Conservation (phyloP, 2,329 filamentous ascomycete genomes). For the Pochonia chlamydosporia region DNA sequence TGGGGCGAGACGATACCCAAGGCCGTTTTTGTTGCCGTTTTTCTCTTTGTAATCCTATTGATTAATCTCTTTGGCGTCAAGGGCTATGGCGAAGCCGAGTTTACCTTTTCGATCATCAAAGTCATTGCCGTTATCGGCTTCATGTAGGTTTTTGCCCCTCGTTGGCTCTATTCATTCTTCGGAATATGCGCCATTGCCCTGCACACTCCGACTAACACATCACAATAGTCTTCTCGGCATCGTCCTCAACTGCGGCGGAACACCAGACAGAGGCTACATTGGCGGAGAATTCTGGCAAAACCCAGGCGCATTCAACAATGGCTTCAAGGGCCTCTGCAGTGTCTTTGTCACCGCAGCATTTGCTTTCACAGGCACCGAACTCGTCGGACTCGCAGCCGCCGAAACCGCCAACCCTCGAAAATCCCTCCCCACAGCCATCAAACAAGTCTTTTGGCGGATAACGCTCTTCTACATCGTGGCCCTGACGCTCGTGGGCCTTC, state of each 20-base stretch:
- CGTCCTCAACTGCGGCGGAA: conserved; percentile 78
- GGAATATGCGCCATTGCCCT: too few species aligned
- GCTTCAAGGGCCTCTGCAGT: conserved; percentile 76
- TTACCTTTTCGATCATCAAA: conserved; percentile 81
- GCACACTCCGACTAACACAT: background rate
- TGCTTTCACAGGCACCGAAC: conserved; percentile 69
- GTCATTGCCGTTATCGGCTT: conserved; percentile 81
- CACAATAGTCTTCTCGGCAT: conserved; percentile 69
- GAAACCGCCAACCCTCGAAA: conserved; percentile 76
- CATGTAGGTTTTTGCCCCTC: conserved; percentile 67
- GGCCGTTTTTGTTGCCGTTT: conserved; percentile 76
- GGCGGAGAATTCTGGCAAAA: conserved; percentile 70
- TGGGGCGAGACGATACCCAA: conserved; percentile 64
- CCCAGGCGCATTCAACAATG: conserved; percentile 80
- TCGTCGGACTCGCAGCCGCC: conserved; percentile 70
- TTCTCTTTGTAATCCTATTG: conserved; percentile 65
- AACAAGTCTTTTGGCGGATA: conserved; percentile 95
- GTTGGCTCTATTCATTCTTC: too few species aligned
- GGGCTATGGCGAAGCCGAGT: conserved; percentile 86
- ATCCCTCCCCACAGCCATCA: conserved; percentile 78
- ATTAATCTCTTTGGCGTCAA: conserved; percentile 89
- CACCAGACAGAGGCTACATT: conserved; percentile 67
- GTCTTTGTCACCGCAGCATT: conserved; percentile 75
- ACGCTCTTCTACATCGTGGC: conserved; percentile 84
- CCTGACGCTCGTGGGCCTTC: conserved; percentile 71